Conservation (phyloP, 2,329 filamentous ascomycete species). For the Scedosporium apiospermum region DNA sequence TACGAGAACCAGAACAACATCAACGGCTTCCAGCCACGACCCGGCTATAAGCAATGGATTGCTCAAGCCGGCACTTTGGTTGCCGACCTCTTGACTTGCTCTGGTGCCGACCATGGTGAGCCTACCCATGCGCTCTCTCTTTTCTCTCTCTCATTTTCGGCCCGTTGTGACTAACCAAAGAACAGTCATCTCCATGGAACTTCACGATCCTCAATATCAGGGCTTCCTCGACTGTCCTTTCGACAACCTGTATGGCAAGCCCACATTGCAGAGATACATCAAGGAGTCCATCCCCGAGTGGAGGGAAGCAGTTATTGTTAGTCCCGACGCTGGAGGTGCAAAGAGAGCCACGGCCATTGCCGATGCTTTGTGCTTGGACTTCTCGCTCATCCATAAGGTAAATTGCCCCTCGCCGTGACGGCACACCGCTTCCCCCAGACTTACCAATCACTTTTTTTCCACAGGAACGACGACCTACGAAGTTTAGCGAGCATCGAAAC, state of each 20-base stretch:
- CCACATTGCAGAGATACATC: slow-evolving; percentile 60
- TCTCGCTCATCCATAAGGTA: slow-evolving; percentile 97
- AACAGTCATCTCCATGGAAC: slow-evolving; percentile 84
- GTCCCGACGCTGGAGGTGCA: slow-evolving; percentile 90
- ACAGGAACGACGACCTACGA: slow-evolving; percentile 80
- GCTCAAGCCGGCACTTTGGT: slow-evolving; percentile 93
- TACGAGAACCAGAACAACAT: slow-evolving; percentile 48
- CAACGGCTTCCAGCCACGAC: slow-evolving; percentile 62
- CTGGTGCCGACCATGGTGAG: slow-evolving; percentile 72
- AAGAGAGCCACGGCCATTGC: slow-evolving; percentile 95
- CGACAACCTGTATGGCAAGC: slow-evolving; percentile 88
- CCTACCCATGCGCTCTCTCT: neutral
- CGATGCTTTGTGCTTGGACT: slow-evolving; percentile 85
- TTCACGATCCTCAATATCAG: slow-evolving; percentile 94
- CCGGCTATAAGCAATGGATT: slow-evolving; percentile 97
- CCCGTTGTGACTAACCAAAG: neutral
- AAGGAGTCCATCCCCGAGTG: slow-evolving; percentile 77
- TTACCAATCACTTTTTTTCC: slow-evolving; percentile 16
- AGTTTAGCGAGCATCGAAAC: slow-evolving; percentile 80
- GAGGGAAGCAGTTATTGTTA: slow-evolving; percentile 83
- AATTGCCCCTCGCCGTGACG: slow-evolving; percentile 16
- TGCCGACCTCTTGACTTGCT: slow-evolving; percentile 87
- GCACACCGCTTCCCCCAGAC: slow-evolving; percentile 17
- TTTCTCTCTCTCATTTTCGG: too few species aligned
- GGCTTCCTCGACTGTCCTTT: slow-evolving; percentile 99